Percentiles rank a stretch among this genome's conserved stretches.
phyloP scores from a whole-genome alignment of 371 early-diverging fungal species.

The Saksenaea vasiformis region DNA sequence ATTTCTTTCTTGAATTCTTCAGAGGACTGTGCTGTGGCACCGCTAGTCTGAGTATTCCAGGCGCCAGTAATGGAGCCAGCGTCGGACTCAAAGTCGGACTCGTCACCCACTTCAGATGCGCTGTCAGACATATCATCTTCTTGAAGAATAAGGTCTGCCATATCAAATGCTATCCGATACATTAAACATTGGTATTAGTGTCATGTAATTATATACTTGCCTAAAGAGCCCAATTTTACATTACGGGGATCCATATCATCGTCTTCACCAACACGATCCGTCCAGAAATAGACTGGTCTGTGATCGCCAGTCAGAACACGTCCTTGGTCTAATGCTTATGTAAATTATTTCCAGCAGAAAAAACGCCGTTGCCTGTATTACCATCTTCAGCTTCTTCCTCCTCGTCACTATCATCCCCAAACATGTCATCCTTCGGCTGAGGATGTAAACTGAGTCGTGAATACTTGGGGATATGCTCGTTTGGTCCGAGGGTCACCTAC shows the following conservation, averaged over 20 bases:
- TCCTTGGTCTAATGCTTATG: constrained; percentile 20
- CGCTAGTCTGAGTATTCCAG: constrained; percentile 32
- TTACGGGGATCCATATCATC: constrained; percentile 53
- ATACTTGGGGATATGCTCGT: constrained; percentile 66
- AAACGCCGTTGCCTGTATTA: background rate
- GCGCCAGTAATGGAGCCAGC: constrained; percentile 37
- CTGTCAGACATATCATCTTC: constrained; percentile 51
- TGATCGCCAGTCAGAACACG: constrained; percentile 38
- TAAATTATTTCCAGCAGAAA: background rate
- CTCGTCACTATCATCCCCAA: constrained; percentile 50
- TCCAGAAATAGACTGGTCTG: constrained; percentile 53
- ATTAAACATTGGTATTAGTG: background rate
- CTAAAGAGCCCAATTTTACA: constrained; percentile 45
- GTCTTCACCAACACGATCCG: constrained; percentile 37
- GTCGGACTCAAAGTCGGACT: constrained; percentile 51
- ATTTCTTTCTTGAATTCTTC: constrained; percentile 83
- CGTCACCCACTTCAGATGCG: constrained; percentile 58
- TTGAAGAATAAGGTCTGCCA: constrained; percentile 42
- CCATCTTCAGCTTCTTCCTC: constrained; percentile 50
- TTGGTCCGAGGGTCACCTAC: constrained; percentile 78
- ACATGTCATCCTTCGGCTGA: constrained; percentile 45
- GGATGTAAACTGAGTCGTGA: constrained; percentile 65
- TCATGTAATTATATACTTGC: constrained; percentile 17
- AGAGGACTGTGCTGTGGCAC: constrained; percentile 35
- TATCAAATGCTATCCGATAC: constrained; percentile 32